These are phyloP conservation scores for Lonicera japonica DNA, from an alignment of 129 eudicot genomes.

Conservation along the genomic window DNA sequence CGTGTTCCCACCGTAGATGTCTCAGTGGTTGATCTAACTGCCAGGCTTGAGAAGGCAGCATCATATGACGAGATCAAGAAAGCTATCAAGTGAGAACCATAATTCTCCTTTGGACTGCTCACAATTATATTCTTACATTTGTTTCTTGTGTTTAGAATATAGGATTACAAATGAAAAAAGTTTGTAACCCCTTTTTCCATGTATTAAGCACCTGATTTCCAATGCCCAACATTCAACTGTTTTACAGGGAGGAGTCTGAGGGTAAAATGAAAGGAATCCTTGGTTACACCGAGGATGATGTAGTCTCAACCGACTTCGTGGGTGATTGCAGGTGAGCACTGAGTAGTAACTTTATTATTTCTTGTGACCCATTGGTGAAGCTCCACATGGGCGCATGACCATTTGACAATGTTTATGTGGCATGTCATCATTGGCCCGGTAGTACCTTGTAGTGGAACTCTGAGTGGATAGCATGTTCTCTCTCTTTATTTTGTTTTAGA, in stretches of 20 bases:
- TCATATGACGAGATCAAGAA: constrained; percentile 76
- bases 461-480: background rate
- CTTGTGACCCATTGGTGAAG: background rate
- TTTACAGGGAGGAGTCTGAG: constrained; percentile 49
- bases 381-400: too few species aligned
- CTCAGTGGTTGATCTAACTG: constrained; percentile 85
- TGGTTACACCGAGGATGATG: constrained; percentile 77
- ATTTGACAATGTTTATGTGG: too few species aligned
- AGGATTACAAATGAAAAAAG: too few species aligned
- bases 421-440: too few species aligned
- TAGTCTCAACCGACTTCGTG: constrained; percentile 64
- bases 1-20: constrained; percentile 88
- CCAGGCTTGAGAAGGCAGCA: constrained; percentile 73
- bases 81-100: constrained; percentile 54
- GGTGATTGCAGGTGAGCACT: constrained; percentile 64
- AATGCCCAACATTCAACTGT: background rate
- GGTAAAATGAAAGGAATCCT: constrained; percentile 64
- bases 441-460: too few species aligned
- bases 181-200: background rate
- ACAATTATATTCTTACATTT: too few species aligned
- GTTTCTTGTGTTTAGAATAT: too few species aligned
- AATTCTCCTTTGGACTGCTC: background rate
- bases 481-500: background rate
- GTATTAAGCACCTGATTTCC: background rate
- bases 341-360: background rate